Base-by-base conservation (phyloP, 129 eudicot genomes). In the Smallanthus sonchifolius region DNA sequence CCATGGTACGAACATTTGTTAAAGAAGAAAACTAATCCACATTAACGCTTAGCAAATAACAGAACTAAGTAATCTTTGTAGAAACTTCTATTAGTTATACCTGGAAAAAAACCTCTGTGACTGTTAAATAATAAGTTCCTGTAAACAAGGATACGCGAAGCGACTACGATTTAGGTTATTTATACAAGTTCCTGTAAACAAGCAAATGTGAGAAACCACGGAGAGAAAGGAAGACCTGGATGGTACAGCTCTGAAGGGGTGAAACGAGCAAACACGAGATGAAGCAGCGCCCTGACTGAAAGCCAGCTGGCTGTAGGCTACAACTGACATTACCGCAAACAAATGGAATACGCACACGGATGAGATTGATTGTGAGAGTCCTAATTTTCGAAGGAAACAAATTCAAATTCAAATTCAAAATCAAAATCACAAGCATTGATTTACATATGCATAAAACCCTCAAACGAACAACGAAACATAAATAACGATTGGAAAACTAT, bases 301-400 rank as follows among this genome's bases (percentile, higher is more conserved):
- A 65, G 65, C 69, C 59, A 79, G 83, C 44, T 54, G 83, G 65
- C 30, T 72, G 65, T 44, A 73, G 48, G 74, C 74, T 32, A 55
- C 61, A 65, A 55, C 14, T 64, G 83, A 73, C 83, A 79, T 79
- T 72, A 79, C 83, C 37, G 14, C 73, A 78, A 71, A 34, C 73
- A 64, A 77, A 44, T 56, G 17, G 65, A 68, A 42, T 56, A 67
- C 35, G 48, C 40, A 30, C 30, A 24, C 30, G 30, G 30, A 24
- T 24, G 30, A 24, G 30, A 24, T 24, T 24, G 64, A 63, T 6
- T 4, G 20, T 15, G 37, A 40, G 11, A 13, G 39, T 48, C 74
- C 74, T 49, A n/a, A 35, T 69, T 6, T 49, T 69, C 14, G 5
- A 69, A 15, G 5, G 19, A 10, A 20, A 71, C 11, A 52, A 37